phyloP scores from a whole-genome alignment of 495 filamentous ascomycete genomes.

The Aspergillus biplanus region DNA sequence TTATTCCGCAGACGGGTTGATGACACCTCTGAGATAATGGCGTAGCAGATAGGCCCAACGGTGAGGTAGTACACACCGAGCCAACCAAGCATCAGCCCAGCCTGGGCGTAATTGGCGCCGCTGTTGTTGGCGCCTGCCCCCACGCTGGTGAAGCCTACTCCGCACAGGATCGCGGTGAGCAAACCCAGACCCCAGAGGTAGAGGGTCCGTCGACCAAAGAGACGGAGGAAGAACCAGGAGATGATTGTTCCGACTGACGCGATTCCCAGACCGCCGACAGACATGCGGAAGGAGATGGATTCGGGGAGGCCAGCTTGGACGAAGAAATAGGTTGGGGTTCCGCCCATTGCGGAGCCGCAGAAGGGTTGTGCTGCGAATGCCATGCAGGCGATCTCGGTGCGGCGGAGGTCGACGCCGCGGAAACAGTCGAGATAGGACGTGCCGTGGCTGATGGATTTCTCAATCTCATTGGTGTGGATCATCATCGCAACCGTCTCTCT shows the following conservation, averaged over 20 bases:
- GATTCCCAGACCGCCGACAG: constrained; percentile 66
- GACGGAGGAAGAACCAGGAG: constrained; percentile 65
- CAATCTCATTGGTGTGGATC: constrained; percentile 42
- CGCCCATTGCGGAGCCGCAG: constrained; percentile 26
- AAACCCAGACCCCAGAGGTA: constrained; percentile 53
- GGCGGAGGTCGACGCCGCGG: constrained; percentile 40
- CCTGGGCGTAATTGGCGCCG: constrained; percentile 50
- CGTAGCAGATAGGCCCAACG: constrained; percentile 64
- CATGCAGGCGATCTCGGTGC: constrained; percentile 42
- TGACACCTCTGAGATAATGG: constrained; percentile 63
- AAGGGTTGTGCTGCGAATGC: constrained; percentile 26
- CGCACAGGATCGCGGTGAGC: constrained; percentile 53
- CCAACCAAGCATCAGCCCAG: constrained; percentile 58
- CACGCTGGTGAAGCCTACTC: constrained; percentile 55
- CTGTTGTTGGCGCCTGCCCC: constrained; percentile 49
- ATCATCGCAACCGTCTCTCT: constrained; percentile 52
- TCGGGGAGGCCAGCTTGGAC: constrained; percentile 63
- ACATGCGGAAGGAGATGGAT: constrained; percentile 62
- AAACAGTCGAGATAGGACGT: constrained; percentile 46
- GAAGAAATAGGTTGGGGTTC: constrained; percentile 43
- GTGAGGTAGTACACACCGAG: constrained; percentile 58
- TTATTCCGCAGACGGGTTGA: constrained; percentile 61
- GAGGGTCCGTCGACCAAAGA: constrained; percentile 57
- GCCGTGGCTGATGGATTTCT: constrained; percentile 33
- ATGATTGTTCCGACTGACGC: constrained; percentile 65